These are phyloP conservation scores for Capsicum baccatum DNA, from an alignment of 257 asterid species.

Conservation along the genomic window DNA sequence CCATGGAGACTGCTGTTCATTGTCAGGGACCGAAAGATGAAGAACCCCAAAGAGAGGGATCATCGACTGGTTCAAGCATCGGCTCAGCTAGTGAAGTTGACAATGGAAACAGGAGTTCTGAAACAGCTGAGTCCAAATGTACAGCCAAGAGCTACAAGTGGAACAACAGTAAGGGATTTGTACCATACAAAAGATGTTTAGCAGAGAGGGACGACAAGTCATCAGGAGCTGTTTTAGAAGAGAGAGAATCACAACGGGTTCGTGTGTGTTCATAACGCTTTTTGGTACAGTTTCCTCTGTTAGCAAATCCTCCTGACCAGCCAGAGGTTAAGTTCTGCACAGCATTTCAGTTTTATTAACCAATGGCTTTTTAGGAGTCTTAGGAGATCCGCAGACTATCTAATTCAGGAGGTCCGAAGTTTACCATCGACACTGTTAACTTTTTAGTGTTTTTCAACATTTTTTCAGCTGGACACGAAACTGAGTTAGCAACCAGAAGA, in stretches of 20 bases:
- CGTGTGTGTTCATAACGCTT: slow-evolving; percentile 64
- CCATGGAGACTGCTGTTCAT: slow-evolving; percentile 27
- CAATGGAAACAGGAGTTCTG: slow-evolving; percentile 30
- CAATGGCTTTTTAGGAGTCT: background rate
- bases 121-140: slow-evolving; percentile 40
- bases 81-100: slow-evolving; percentile 29
- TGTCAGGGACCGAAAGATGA: slow-evolving; percentile 30
- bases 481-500: background rate
- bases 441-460: background rate
- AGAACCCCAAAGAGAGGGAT: slow-evolving; percentile 39
- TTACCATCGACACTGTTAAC: background rate
- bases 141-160: slow-evolving; percentile 23
- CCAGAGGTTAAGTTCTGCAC: background rate
- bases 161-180: slow-evolving; percentile 56
- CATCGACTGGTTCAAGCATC: slow-evolving; percentile 35
- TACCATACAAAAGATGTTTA: slow-evolving; percentile 70
- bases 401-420: background rate
- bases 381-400: slow-evolving; percentile 1
- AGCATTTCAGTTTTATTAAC: slow-evolving; percentile 14
- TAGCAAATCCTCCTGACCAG: background rate
- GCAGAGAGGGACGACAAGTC: slow-evolving; percentile 58
- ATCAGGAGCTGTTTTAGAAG: slow-evolving; percentile 51
- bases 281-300: background rate
- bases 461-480: slow-evolving; percentile 3
- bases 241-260: slow-evolving; percentile 52